phyloP scores from a whole-genome alignment of 495 filamentous ascomycete species.

The Penicillium cosmopolitanum region DNA sequence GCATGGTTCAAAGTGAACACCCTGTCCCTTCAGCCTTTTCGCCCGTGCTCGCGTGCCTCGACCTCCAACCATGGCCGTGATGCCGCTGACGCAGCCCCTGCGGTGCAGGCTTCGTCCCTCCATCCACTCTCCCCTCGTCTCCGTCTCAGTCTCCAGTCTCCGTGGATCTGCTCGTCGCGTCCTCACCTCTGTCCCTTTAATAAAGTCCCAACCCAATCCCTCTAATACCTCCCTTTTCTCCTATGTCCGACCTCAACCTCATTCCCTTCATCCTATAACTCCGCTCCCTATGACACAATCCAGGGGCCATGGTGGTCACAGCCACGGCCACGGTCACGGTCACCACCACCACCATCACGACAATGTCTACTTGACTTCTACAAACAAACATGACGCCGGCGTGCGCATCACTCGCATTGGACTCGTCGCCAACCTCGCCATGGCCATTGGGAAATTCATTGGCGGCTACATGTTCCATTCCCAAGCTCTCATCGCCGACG shows the following conservation, averaged over 20 bases:
- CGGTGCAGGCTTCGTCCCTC: constrained; percentile 49
- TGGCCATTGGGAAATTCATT: constrained; percentile 90
- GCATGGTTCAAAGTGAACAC: constrained; percentile 23
- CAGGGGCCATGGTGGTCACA: constrained; percentile 35
- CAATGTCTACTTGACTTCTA: constrained; percentile 85
- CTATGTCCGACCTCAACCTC: constrained; percentile 30
- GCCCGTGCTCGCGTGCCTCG: constrained; percentile 31
- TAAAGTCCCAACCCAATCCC: constrained; percentile 13
- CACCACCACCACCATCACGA: constrained; percentile 75
- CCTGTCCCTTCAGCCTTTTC: constrained; percentile 22
- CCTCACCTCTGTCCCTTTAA: constrained; percentile 28
- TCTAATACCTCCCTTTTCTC: constrained; percentile 24
- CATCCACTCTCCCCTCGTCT: constrained; percentile 26
- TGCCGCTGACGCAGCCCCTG: constrained; percentile 54
- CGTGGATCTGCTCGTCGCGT: constrained; percentile 31
- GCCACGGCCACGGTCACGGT: constrained; percentile 35
- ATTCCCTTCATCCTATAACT: constrained; percentile 21
- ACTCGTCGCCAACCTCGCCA: constrained; percentile 85
- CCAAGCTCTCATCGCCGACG: constrained; percentile 91
- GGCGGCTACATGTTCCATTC: constrained; percentile 95
- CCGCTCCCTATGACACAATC: constrained; percentile 44
- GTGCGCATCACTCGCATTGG: constrained; percentile 94
- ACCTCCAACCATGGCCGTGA: constrained; percentile 28
- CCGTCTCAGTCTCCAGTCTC: constrained; percentile 17
- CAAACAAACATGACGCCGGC: constrained; percentile 88